A percentile compares a stretch with the other conserved stretches of the same genome.
phyloP scores from a whole-genome alignment of 169 alveolate species.

The Plasmodium adleri region DNA sequence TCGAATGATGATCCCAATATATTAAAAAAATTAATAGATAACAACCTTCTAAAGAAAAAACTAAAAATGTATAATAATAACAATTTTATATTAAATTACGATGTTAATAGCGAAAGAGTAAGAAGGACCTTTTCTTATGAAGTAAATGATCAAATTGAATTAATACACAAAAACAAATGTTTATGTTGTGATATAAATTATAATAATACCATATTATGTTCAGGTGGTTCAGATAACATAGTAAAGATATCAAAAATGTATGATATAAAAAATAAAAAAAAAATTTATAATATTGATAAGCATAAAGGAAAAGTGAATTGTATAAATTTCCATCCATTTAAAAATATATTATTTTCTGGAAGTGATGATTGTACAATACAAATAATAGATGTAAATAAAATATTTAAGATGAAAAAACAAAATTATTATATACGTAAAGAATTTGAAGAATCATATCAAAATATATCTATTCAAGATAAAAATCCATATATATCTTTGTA shows the following conservation, averaged over 20 bases:
- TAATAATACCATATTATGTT: constrained; percentile 79
- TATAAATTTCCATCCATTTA: constrained; percentile 40
- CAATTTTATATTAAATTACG: constrained; percentile 25
- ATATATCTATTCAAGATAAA: constrained; percentile 50
- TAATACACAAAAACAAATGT: constrained; percentile 53
- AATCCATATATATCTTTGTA: constrained; percentile 47
- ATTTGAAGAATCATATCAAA: constrained; percentile 16
- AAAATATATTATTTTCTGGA: constrained; percentile 65
- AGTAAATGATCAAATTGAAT: constrained; percentile 38
- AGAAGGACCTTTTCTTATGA: constrained; percentile 32
- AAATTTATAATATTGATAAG: constrained; percentile 20
- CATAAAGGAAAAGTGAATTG: constrained; percentile 53
- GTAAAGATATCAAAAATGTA: constrained; percentile 67
- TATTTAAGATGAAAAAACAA: constrained; percentile 33
- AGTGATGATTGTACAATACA: constrained; percentile 63
- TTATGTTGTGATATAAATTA: constrained; percentile 43
- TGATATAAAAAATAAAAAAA: constrained; percentile 54
- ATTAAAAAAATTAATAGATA: not conserved
- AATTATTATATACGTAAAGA: not conserved
- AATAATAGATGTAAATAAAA: constrained; percentile 50
- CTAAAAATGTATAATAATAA: constrained; percentile 10
- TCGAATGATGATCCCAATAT: no score
- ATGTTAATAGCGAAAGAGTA: constrained; percentile 21
- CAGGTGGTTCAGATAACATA: constrained; percentile 83
- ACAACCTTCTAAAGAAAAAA: not conserved